Conservation (phyloP, 257 asterid species). For the Nicotiana otophora region DNA sequence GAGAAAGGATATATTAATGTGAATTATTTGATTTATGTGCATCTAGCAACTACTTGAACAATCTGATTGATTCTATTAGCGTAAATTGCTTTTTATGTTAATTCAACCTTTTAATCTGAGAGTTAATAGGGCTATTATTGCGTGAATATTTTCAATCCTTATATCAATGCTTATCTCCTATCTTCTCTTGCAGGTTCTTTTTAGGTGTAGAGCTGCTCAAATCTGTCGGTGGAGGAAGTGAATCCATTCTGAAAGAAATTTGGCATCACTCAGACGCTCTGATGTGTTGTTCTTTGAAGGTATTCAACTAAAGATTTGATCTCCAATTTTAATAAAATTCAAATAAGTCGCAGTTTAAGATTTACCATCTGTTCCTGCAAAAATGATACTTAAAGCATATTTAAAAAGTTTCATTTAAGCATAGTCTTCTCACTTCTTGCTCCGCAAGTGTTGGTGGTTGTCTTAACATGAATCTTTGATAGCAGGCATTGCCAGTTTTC, state of each 20-base stretch:
- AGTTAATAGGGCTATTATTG: neutral
- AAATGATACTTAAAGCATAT: neutral
- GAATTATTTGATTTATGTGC: neutral
- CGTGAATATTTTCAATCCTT: neutral
- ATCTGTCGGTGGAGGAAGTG: slow-evolving; percentile 58
- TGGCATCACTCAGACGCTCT: slow-evolving; percentile 96
- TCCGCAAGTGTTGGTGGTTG: neutral
- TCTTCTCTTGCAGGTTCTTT: slow-evolving; percentile 51
- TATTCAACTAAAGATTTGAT: neutral
- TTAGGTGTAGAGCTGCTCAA: slow-evolving; percentile 80
- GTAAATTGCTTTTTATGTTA: neutral
- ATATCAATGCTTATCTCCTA: neutral
- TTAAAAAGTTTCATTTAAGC: neutral
- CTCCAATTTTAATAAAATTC: neutral
- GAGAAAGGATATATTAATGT: too few relatives aligned
- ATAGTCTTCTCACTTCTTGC: neutral
- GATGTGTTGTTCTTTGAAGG: slow-evolving; percentile 90
- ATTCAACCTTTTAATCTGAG: neutral
- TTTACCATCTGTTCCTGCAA: neutral
- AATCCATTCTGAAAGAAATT: slow-evolving; percentile 57
- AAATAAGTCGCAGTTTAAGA: neutral
- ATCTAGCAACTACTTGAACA: neutral
- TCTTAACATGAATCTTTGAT: neutral
- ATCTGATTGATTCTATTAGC: neutral
- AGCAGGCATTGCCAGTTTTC: slow-evolving; percentile 86